phyloP scores from a whole-genome alignment of 2,329 filamentous ascomycete species.

The Aspergillus piperis region DNA sequence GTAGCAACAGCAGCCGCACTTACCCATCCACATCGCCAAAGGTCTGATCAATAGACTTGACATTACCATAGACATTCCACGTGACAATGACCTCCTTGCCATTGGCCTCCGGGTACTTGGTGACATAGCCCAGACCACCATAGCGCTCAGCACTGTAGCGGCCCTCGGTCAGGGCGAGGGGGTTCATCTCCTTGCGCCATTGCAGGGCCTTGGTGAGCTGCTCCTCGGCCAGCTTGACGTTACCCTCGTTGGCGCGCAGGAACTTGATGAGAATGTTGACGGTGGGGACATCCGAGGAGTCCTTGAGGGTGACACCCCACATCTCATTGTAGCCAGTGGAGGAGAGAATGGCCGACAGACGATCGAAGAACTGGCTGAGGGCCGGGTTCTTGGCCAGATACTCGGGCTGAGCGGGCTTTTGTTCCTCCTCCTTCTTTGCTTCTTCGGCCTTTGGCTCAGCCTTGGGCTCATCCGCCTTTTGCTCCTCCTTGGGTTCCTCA shows the following conservation, averaged over 20 bases:
- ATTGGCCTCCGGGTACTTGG: slow-evolving; percentile 62
- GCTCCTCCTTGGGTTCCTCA: slow-evolving; percentile 1
- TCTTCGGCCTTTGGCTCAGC: slow-evolving; percentile 1
- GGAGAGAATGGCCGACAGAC: slow-evolving; percentile 60
- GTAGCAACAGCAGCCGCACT: slow-evolving; percentile 36
- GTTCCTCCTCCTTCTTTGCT: slow-evolving; percentile 13
- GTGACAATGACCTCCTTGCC: slow-evolving; percentile 66
- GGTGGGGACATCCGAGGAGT: slow-evolving; percentile 65
- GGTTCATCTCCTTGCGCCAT: slow-evolving; percentile 79
- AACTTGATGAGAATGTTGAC: slow-evolving; percentile 90
- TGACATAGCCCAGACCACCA: slow-evolving; percentile 76
- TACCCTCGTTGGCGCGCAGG: slow-evolving; percentile 81
- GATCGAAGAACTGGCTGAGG: slow-evolving; percentile 59
- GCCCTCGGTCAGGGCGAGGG: slow-evolving; percentile 63
- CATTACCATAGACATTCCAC: slow-evolving; percentile 90
- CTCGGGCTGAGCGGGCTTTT: slow-evolving; percentile 29
- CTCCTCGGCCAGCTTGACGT: slow-evolving; percentile 70
- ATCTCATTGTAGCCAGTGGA: slow-evolving; percentile 70
- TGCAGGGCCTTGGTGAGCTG: slow-evolving; percentile 78
- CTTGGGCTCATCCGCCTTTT: not conserved
- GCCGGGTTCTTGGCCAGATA: slow-evolving; percentile 43
- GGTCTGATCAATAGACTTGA: slow-evolving; percentile 76
- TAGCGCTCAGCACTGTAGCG: slow-evolving; percentile 71
- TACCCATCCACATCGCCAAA: slow-evolving; percentile 83
- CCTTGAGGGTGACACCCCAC: slow-evolving; percentile 74